Evolutionary conservation across 2,329 filamentous ascomycete genomes (phyloP), one percentile per base, ranked within the genome.

Genomic region (Verticillium zaregamsianum): DNA sequence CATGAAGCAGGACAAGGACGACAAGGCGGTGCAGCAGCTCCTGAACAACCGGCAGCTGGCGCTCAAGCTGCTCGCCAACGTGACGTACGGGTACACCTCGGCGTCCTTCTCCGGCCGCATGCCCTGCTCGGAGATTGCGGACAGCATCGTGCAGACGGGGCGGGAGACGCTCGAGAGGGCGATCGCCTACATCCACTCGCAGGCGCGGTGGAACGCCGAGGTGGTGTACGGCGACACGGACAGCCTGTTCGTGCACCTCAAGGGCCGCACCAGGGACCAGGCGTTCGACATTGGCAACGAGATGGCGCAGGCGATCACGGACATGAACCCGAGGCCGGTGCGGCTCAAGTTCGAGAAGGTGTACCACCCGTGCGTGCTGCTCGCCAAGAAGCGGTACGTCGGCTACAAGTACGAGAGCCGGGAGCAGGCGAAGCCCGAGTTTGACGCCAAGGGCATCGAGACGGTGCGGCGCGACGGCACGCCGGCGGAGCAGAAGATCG

Each of bases 301-400:
- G 71, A 99, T 99, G 64, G 90, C 93, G 37, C 86, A 90, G 69
- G 88, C 89, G 15, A 87, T 99, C 62, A 98, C 95, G 0, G 85
- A 92, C 60, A 90, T 91, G 79, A 99, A 97, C 70, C 96, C 95
- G 2, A 86, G 89, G 1, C 95, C 95, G 0, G 82, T 99, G 67
- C 98, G 97, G 76, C 88, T 99, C 65, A 98, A 98, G 73, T 97
- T 99, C 68, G 95, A 99, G 73, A 99, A 99, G 69, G 94, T 99
- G 1, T 99, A 99, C 74, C 91, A 96, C 66, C 95, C 96, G 0
- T 98, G 94, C 72, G 88, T 98, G 0, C 82, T 99, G 5, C 83
- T 99, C 0, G 93, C 96, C 20, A 99, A 99, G 79, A 99, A 99
- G 73, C 90, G 95, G 61, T 99, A 99, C 69, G 96, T 98, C 4